Percentiles rank a stretch among this genome's conserved stretches.
phyloP scores from a whole-genome alignment of 176 grass and related monocot species.

The Musa itinerans region DNA sequence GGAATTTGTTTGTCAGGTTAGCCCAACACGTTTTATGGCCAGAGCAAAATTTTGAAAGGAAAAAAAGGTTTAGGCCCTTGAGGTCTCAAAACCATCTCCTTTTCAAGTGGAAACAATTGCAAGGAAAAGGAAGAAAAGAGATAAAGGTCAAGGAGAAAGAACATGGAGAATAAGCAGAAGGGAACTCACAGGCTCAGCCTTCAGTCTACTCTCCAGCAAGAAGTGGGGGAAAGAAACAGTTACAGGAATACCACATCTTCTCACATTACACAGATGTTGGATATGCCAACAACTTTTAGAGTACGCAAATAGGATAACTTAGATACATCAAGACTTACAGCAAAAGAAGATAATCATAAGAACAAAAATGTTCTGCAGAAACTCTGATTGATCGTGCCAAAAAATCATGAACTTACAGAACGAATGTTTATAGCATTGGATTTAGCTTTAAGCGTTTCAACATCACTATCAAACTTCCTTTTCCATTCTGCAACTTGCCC shows the following conservation, averaged over 20 bases:
- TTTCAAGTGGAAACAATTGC: neutral
- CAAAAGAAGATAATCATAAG: neutral
- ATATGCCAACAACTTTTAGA: too few relatives aligned
- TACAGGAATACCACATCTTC: too few relatives aligned
- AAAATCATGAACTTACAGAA: conserved; percentile 48
- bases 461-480: conserved; percentile 64
- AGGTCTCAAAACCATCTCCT: neutral
- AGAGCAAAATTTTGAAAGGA: too few relatives aligned
- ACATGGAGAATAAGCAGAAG: neutral
- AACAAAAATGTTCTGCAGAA: neutral
- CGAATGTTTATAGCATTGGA: conserved; percentile 65
- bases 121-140: neutral
- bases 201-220: too few relatives aligned
- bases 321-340: too few relatives aligned
- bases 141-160: neutral
- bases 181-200: neutral
- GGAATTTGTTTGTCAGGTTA: too few relatives aligned
- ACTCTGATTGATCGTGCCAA: neutral
- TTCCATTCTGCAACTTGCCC: conserved; percentile 65
- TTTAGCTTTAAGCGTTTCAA: conserved; percentile 85
- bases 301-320: too few relatives aligned
- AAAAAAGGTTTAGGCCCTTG: too few relatives aligned
- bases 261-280: too few relatives aligned
- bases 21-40: too few relatives aligned
- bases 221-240: too few relatives aligned